Evolutionary conservation across 2,329 filamentous ascomycete species (phyloP).

Genomic region (Epichloe typhina): DNA sequence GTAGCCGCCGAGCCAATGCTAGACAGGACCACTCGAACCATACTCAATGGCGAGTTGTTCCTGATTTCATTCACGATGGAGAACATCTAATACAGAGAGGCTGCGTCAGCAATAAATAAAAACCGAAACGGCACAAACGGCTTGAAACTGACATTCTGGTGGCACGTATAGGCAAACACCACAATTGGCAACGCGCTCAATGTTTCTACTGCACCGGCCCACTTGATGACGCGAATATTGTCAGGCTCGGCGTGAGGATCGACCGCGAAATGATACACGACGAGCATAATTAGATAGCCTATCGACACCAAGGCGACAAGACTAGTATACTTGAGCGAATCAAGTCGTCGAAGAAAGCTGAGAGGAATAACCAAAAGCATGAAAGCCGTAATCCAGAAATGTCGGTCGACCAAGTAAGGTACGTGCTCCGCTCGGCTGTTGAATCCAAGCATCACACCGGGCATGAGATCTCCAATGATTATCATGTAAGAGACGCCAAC

Average conservation of each 20-base stretch:
- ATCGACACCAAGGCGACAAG: constrained; percentile 85
- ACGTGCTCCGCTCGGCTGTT: constrained; percentile 45
- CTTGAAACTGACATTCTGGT: constrained; percentile 65
- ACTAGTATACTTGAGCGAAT: constrained; percentile 96
- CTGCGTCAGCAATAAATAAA: constrained; percentile 12
- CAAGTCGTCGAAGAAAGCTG: constrained; percentile 78
- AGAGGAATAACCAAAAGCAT: constrained; percentile 94
- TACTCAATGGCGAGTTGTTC: constrained; percentile 62
- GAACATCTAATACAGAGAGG: constrained; percentile 62
- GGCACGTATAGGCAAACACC: constrained; percentile 98
- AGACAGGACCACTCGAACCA: constrained; percentile 63
- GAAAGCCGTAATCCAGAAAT: constrained; percentile 97
- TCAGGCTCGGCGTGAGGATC: constrained; percentile 65
- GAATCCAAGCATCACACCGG: constrained; percentile 79
- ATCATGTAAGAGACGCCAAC: constrained; percentile 96
- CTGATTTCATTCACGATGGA: constrained; percentile 92
- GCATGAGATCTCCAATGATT: constrained; percentile 97
- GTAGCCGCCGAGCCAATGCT: constrained; percentile 82
- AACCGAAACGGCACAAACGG: not conserved
- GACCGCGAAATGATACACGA: constrained; percentile 81
- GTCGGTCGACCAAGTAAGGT: constrained; percentile 71
- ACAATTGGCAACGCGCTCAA: constrained; percentile 86
- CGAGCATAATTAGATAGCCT: constrained; percentile 81
- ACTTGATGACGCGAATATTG: constrained; percentile 61
- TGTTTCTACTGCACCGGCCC: constrained; percentile 65